A percentile compares a stretch with the other conserved stretches of the same genome.
Conservation (phyloP, 1,284 basidiomycete species). For the Hymenochaete sp. region DNA sequence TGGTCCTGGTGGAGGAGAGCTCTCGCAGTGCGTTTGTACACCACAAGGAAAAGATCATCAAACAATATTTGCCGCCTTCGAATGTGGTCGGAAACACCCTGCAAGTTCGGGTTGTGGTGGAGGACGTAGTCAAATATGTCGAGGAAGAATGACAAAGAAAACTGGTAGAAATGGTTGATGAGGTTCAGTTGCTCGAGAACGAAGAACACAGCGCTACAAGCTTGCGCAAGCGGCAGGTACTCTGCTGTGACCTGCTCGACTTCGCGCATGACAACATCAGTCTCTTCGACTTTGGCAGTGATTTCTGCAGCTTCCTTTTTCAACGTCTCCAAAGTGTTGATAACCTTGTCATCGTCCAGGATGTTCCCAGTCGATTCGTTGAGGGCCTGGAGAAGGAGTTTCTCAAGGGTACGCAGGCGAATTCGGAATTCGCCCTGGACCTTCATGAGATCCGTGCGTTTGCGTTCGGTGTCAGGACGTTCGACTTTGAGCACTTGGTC, state of each 20-base stretch:
- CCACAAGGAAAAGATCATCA: constrained; percentile 84
- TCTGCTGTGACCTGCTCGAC: constrained; percentile 94
- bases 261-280: constrained; percentile 91
- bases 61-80: constrained; percentile 78
- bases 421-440: constrained; percentile 97
- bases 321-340: constrained; percentile 92
- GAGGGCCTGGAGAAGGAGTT: constrained; percentile 87
- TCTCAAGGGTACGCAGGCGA: constrained; percentile 87
- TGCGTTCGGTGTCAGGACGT: constrained; percentile 93
- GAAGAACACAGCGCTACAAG: constrained; percentile 97
- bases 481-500: constrained; percentile 97
- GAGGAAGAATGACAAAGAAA: constrained; percentile 95
- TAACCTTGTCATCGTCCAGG: constrained; percentile 98
- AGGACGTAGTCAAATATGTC: constrained; percentile 97
- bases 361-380: constrained; percentile 98
- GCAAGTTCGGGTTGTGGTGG: constrained; percentile 84
- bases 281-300: constrained; percentile 94
- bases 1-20: constrained; percentile 89
- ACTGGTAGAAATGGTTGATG: constrained; percentile 98
- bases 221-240: constrained; percentile 91
- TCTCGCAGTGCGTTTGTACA: constrained; percentile 86
- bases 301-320: constrained; percentile 98
- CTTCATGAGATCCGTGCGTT: constrained; percentile 97
- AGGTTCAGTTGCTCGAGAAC: constrained; percentile 90
- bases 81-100: constrained; percentile 66